Evolutionary conservation across 352 stramenopile species (phyloP).

Genomic region (Phytophthora macrochlamydospora): DNA sequence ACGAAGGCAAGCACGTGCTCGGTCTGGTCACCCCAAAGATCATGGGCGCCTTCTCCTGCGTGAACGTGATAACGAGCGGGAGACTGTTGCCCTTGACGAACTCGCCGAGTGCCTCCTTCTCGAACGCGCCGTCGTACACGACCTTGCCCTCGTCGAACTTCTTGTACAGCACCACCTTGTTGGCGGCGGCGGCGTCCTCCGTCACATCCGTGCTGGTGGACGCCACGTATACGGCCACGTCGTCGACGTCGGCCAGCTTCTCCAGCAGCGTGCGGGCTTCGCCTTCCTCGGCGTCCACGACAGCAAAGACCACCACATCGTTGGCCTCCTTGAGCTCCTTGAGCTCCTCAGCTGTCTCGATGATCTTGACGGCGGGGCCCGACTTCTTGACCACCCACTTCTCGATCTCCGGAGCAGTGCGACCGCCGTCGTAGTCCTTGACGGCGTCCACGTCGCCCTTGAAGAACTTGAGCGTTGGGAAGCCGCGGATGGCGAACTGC

Average conservation of each 20-base stretch:
- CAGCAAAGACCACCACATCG: conserved; percentile 86
- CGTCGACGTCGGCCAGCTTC: conserved; percentile 76
- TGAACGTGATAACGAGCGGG: conserved; percentile 91
- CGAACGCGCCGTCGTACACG: conserved; percentile 78
- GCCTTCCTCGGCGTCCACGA: conserved; percentile 83
- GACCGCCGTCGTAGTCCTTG: conserved; percentile 90
- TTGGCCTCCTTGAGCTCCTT: conserved; percentile 79
- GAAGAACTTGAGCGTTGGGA: conserved; percentile 94
- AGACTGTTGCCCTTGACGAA: conserved; percentile 87
- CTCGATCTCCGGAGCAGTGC: conserved; percentile 87
- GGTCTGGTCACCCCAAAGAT: conserved; percentile 91
- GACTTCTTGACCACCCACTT: conserved; percentile 93
- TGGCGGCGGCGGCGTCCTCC: conserved; percentile 56
- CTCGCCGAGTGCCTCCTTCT: conserved; percentile 54
- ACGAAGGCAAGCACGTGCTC: conserved; percentile 91
- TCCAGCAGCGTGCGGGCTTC: conserved; percentile 69
- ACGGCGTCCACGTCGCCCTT: conserved; percentile 78
- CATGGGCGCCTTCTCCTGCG: conserved; percentile 88
- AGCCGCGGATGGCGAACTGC: conserved; percentile 85
- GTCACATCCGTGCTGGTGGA: conserved; percentile 72
- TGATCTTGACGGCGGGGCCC: conserved; percentile 84
- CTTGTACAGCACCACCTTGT: conserved; percentile 84
- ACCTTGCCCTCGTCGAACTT: conserved; percentile 89
- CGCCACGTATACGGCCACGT: conserved; percentile 79
- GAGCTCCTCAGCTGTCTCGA: conserved; percentile 76